phyloP scores from a whole-genome alignment of 129 eudicot species.

The Artemisia annua region DNA sequence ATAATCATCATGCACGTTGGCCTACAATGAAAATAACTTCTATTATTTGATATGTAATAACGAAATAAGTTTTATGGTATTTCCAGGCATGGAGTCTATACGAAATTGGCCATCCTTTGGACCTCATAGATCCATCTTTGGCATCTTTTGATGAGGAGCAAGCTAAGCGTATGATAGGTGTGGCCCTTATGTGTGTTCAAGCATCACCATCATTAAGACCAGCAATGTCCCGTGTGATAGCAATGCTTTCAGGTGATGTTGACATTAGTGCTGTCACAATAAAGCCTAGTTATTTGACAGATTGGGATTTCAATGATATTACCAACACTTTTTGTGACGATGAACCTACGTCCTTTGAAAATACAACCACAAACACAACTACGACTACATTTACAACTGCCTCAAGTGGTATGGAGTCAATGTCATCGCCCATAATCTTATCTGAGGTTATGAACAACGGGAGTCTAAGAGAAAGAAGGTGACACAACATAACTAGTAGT shows the following conservation, averaged over 20 bases:
- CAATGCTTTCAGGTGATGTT: slow-evolving; percentile 69
- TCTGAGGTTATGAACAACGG: slow-evolving; percentile 26
- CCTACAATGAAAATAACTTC: too few relatives aligned
- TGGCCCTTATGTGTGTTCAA: slow-evolving; percentile 73
- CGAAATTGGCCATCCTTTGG: slow-evolving; percentile 44
- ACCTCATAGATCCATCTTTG: slow-evolving; percentile 57
- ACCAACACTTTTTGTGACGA: slow-evolving; percentile 41
- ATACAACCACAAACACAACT: slow-evolving; percentile 4
- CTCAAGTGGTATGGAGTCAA: slow-evolving; percentile 28
- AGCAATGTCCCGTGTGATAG: slow-evolving; percentile 67
- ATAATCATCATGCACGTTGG: too few relatives aligned
- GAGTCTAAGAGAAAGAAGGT: slow-evolving; percentile 46
- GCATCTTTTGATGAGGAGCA: slow-evolving; percentile 36
- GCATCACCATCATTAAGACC: slow-evolving; percentile 63
- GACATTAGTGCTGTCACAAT: slow-evolving; percentile 48
- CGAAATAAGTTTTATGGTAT: too few relatives aligned
- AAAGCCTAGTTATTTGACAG: slow-evolving; percentile 65
- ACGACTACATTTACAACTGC: slow-evolving; percentile 23
- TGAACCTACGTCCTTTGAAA: slow-evolving; percentile 23
- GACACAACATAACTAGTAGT: slow-evolving; percentile 9
- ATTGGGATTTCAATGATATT: slow-evolving; percentile 59
- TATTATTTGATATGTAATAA: too few relatives aligned
- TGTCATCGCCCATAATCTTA: slow-evolving; percentile 32
- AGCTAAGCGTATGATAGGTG: slow-evolving; percentile 55
- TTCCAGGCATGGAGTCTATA: slow-evolving; percentile 63